Base-by-base conservation (phyloP, 2,329 filamentous ascomycete genomes). In the Botryotinia convoluta region DNA sequence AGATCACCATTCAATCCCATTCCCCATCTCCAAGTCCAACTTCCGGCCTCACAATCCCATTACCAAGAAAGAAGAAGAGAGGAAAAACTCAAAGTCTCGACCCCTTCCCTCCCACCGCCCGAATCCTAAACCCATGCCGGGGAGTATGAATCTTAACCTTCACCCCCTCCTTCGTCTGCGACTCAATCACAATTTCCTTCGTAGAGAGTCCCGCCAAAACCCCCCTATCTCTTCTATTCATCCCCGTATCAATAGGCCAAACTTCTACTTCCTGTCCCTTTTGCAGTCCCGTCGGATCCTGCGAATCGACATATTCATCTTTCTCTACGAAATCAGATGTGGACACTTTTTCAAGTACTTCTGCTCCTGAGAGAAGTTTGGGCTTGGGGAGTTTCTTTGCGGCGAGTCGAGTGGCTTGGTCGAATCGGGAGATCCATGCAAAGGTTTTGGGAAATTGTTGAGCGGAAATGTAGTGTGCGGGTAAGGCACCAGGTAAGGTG, bases 341-440 rank as follows among this genome's bases (percentile, higher is more conserved):
- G 7, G 83, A 78, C 60, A 92, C 85, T 39, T 82, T 77, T 61
- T 81, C 78, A 39, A 85, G 84, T 3, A 89, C 89, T 77, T 89
- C 85, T 60, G 84, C 83, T 7, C 90, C 90, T 10, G 84, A 83
- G 45, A 91, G 75, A 1, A 79, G 84, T 51, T 79, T 79, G 69
- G 84, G 83, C 76, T 84, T 83, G 2, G 76, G 79, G 67, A 79
- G 77, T 48, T 78, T 79, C 32, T 79, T 76, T 72, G 82, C 84
- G 1, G 86, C 86, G 10, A 80, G 80, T 8, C 83, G 81, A 1
- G 89, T 79, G 2, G 83, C 84, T 26, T 78, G 79, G 70, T 86
- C 82, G 81, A 93, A 93, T n/a, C 91, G 84, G 61, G 83, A 80
- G 29, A 92, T 85, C 90, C 90, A 93, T 1, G 87, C 86, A 79